These are phyloP conservation scores for Gautieria morchelliformis DNA, from an alignment of 768 basidiomycete genomes.

Conservation along the genomic window DNA sequence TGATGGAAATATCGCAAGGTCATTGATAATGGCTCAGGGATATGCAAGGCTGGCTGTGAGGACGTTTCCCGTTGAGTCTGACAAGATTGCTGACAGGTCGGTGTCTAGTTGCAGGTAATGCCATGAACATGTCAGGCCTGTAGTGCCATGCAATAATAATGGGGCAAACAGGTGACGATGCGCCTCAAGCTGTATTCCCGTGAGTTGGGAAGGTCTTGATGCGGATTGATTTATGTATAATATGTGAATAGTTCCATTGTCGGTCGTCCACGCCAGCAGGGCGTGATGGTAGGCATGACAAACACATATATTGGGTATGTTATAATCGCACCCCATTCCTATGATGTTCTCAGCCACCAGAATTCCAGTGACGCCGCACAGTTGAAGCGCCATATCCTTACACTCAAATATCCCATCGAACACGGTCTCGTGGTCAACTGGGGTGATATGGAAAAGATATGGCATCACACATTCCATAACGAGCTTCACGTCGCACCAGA, in stretches of 20 bases:
- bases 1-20: not conserved
- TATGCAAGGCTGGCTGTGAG: slow-evolving; percentile 13
- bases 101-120: no score
- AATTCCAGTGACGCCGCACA: slow-evolving; percentile 33
- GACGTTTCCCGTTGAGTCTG: no score
- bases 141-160: no score
- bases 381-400: slow-evolving; percentile 39
- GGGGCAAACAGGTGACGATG: slow-evolving; percentile 9
- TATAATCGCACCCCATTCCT: not conserved
- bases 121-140: no score
- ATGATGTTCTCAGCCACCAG: not conserved
- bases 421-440: slow-evolving; percentile 12
- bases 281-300: slow-evolving; percentile 41
- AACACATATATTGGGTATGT: slow-evolving; percentile 37
- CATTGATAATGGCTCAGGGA: slow-evolving; percentile 13
- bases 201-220: not conserved
- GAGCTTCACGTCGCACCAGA: slow-evolving; percentile 11
- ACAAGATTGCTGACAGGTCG: no score
- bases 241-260: slow-evolving; percentile 27
- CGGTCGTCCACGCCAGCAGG: slow-evolving; percentile 37
- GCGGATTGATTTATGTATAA: not conserved
- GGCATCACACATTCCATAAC: slow-evolving; percentile 13
- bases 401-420: slow-evolving; percentile 26
- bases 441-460: slow-evolving; percentile 13
- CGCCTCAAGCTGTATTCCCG: slow-evolving; percentile 12